Base-by-base conservation (phyloP, 805 yeast genomes). In the Kluyveromyces aestuarii region DNA sequence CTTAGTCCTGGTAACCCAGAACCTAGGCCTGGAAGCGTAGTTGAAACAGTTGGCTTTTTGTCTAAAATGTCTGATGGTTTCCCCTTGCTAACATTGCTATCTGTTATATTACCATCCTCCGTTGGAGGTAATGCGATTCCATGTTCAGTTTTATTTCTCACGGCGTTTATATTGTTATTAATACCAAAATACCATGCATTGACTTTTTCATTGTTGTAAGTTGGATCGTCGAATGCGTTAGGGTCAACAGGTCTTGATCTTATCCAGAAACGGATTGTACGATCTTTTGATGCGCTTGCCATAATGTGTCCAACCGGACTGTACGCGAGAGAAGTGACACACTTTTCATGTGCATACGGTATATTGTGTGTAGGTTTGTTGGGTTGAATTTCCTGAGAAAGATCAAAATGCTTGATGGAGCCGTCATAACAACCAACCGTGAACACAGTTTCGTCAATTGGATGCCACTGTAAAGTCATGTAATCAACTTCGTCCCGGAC, bases 261-360 rank as follows among this genome's bases (percentile, higher is more conserved):
- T 30, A 90, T 81, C 99, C 99, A 93, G 67, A 95, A 87, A 48
- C 97, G 70, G 21, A 95, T 87, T 6, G 95, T 81, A 61, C 93
- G 79, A 66, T 93, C 99, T 49, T 93, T 88, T 17, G 97, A 91
- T 0, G 96, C 98, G 8, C 96, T 81, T 48, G 95, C 82, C 36
- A 93, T 70, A 45, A 91, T 71, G 67, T 93, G 97, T 3, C 99
- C 99, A 57, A 86, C 71, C 2, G 98, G 98, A 66, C 90, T 97
- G 62, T 89, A 93, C 51, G 90, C 91, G 48, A 93, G 66, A 3
- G 95, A 80, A 66, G 91, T 89, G 46, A 93, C 80, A 2, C 96
- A 95, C 69, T 87, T 86, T 59, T 89, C 96, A 64, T 93, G 99
- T 0, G 98, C 99, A 66, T 78, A 82, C 2, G 97, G 96, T 36